phyloP scores from a whole-genome alignment of 106 monocot species.

The Acorus gramineus region DNA sequence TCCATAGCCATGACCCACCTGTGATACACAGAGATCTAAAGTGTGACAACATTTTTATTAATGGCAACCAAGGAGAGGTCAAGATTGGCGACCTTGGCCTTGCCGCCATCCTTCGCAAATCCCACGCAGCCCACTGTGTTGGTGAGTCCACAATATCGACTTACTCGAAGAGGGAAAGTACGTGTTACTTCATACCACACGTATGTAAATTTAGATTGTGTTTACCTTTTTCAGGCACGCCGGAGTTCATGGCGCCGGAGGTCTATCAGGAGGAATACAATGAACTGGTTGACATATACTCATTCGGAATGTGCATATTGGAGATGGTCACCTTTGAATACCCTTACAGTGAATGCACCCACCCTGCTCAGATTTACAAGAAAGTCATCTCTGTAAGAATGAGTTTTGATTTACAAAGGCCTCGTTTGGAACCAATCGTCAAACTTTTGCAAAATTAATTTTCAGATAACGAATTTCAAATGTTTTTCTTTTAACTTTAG shows the following conservation, averaged over 20 bases:
- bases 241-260: conserved; percentile 98
- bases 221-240: conserved; percentile 42
- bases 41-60: conserved; percentile 39
- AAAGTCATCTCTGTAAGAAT: conserved; percentile 67
- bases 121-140: conserved; percentile 14
- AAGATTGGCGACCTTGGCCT: conserved; percentile 42
- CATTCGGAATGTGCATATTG: conserved; percentile 91
- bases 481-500: no score
- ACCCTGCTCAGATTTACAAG: conserved; percentile 92
- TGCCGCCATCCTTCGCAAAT: conserved; percentile 22
- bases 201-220: no score
- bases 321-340: conserved; percentile 97
- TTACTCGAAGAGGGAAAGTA: no score
- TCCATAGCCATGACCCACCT: conserved; percentile 34
- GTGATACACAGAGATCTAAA: conserved; percentile 39
- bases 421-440: neutral
- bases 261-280: conserved; percentile 94
- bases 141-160: conserved; percentile 6
- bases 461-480: no score
- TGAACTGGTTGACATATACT: conserved; percentile 90
- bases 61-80: conserved; percentile 42
- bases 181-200: no score
- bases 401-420: neutral
- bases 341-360: conserved; percentile 88
- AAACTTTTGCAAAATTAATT: no score